These are phyloP conservation scores for Mortierella sp. DNA, from an alignment of 371 early-diverging fungal genomes.

Conservation along the genomic window DNA sequence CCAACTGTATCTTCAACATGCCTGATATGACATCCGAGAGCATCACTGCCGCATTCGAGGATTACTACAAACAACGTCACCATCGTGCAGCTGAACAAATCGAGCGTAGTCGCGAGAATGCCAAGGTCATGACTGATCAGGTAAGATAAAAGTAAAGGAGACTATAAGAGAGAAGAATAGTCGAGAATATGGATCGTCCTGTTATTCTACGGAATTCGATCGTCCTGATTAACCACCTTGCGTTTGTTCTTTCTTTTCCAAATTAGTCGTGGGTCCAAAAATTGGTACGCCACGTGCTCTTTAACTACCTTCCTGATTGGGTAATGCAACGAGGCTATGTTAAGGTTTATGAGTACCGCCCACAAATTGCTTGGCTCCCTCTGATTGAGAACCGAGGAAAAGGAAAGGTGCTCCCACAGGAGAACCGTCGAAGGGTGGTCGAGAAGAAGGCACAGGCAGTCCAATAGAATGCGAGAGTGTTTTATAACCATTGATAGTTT, in stretches of 20 bases:
- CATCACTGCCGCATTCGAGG: constrained; percentile 14
- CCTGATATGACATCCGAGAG: neutral
- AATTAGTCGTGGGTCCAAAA: constrained; percentile 3
- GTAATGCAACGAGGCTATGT: neutral
- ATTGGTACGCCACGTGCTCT: neutral
- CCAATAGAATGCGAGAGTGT: neutral
- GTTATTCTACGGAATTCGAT: neutral
- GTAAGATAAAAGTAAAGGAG: neutral
- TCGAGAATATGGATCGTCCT: no score
- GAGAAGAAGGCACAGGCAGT: neutral
- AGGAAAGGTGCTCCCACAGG: neutral
- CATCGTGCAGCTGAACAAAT: neutral
- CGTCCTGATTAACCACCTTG: neutral
- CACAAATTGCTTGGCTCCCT: constrained; percentile 12
- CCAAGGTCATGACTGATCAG: constrained; percentile 1
- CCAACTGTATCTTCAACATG: constrained; percentile 30
- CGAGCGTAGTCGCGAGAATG: neutral
- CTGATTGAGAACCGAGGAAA: constrained; percentile 2
- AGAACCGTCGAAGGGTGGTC: neutral
- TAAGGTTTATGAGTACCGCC: constrained; percentile 10
- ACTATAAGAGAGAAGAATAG: no score
- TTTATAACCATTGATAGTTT: neutral
- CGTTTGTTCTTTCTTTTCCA: neutral
- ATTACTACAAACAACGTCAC: constrained; percentile 15
- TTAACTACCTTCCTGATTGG: constrained; percentile 3